Evolutionary conservation across 83 land plant genomes (phyloP), one percentile per base, ranked within the genome.

Genomic region (Isoetes engelmannii): DNA sequence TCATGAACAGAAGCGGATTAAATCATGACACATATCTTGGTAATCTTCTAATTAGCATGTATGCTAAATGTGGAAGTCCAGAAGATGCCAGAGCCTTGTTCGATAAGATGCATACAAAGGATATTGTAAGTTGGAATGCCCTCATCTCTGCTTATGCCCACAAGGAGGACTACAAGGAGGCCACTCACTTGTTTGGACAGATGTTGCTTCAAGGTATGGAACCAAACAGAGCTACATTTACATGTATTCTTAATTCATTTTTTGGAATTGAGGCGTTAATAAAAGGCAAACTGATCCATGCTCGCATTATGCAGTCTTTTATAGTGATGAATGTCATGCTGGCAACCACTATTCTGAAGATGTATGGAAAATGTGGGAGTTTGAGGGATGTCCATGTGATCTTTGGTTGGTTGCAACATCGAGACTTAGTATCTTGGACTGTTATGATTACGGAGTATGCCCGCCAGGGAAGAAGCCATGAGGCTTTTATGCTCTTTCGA

Each of bases 311-410:
- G 13, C 17, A 45, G 4, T 5, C 10, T 19, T 8, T 48, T 4
- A n/a, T 37, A 18, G 68, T 47, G 49, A 15, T 28, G 18, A 45
- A 7, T 17, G 12, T 12, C 9, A 4, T 37, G 17, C 28, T 65
- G 4, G 68, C 7, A 5, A 65, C 46, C 13, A 41, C 68, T 4
- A 17, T 65, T 6, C 51, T 65, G 48, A 51, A 65, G 20, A 65
- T 65, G 68, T 65, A 65, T 19, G 46, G 68, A 18, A 65, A 65
- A 41, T 65, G 68, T n/a, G 68, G 48, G 45, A 45, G 48, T 41
- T 65, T 45, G 13, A 19, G 5, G 4, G 68, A 65, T 47, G 68
- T 51, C 4, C 6, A 41, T 7, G 20, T 48, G 4, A 19, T 41
- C 4, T 65, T 65, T 15, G 46, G 48, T 7, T 4, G 50, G 17